Evolutionary conservation across 371 early-diverging fungal genomes (phyloP), one percentile per base, ranked within the genome.

Genomic region (Syncephalis plumigaleata): DNA sequence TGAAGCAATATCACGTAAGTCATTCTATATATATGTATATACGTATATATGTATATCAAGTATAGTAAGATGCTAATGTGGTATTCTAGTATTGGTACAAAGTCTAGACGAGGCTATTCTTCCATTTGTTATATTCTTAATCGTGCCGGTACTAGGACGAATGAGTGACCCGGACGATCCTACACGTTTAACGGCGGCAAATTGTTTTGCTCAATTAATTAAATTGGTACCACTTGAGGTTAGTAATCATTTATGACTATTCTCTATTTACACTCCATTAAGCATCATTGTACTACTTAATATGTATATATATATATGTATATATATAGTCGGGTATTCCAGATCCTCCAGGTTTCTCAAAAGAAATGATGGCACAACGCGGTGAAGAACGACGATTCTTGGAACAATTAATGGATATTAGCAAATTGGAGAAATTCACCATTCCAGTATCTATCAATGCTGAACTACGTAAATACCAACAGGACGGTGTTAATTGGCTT

Each of bases 401-500:
- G 57, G 74, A 83, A 26, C 94, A 98, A 61, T 71, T 97, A 23
- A 58, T 94, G 50, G 95, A 93, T 51, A 77, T 80, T 47, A 77
- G 78, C 24, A 82, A 87, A 48, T 71, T 92, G 3, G 90, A 91
- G 50, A 71, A 75, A 23, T 92, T 79, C 61, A 59, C 66, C 23
- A 76, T 97, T n/a, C 93, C 94, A 0, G 79, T 88, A 44, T 75
- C 70, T 26, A 84, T 98, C 64, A 85, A 87, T 36, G 98, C 94
- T 0, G 86, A 89, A 48, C 64, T 96, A 57, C 70, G 96, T 47
- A 73, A 74, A 59, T 98, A 98, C 64, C 97, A 98, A 61, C 89
- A 90, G 60, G 96, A 94, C 52, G 98, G 97, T 50, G 85, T 98
- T 39, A 92, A 85, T 65, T 98, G 98, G 98, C 65, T 98, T 47